These are phyloP conservation scores for Acacia confusa DNA, from an alignment of 306 rosid genomes.

Conservation along the genomic window DNA sequence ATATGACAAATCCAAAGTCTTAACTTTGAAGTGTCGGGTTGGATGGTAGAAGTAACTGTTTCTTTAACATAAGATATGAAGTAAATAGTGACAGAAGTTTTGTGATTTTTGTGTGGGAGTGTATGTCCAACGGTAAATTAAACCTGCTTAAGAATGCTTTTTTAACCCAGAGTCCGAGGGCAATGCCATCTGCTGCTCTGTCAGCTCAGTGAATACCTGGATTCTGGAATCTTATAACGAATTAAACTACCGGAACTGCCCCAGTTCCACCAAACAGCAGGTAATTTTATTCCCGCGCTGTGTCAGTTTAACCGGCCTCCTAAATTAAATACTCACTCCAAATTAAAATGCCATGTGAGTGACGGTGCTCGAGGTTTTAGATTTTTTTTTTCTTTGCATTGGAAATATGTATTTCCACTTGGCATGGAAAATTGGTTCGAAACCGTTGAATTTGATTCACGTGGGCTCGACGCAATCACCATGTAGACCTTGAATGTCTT, in stretches of 20 bases:
- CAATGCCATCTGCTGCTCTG: neutral
- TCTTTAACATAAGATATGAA: too few species aligned
- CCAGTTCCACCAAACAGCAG: neutral
- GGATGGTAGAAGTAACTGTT: too few species aligned
- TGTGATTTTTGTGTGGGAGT: too few species aligned
- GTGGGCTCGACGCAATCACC: constrained; percentile 34
- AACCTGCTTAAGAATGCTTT: neutral
- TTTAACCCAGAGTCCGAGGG: neutral
- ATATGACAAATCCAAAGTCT: too few species aligned
- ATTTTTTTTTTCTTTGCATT: neutral
- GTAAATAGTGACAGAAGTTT: too few species aligned
- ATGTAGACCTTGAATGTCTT: constrained; percentile 37
- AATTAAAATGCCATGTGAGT: neutral
- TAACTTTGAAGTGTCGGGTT: too few species aligned
- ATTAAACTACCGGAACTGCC: neutral
- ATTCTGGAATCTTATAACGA: neutral
- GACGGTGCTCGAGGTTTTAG: neutral
- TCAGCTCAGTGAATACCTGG: neutral
- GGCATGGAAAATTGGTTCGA: neutral
- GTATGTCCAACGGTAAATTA: too few species aligned
- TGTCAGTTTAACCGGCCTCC: neutral
- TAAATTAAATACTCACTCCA: neutral
- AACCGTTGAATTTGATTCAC: neutral
- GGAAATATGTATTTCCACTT: constrained; percentile 3
- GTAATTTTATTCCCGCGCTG: neutral